A percentile compares a stretch with the other conserved stretches of the same genome.
These are phyloP conservation scores for Teratosphaeria zuluensis DNA, from an alignment of 2,329 filamentous ascomycete genomes.

Conservation along the genomic window DNA sequence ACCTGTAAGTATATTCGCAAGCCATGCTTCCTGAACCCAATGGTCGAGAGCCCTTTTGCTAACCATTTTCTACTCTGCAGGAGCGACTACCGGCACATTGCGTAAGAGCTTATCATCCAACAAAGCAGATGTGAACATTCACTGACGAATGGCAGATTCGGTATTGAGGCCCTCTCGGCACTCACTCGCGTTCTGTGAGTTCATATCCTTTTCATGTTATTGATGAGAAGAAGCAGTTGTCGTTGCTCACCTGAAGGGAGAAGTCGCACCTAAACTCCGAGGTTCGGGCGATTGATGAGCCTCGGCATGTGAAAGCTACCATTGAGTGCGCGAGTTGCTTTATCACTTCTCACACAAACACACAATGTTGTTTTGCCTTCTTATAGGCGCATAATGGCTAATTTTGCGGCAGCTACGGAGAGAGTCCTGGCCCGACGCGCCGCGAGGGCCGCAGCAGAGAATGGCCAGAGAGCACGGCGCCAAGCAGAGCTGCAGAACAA, in stretches of 20 bases:
- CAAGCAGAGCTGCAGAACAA: conserved; percentile 29
- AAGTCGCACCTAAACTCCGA: neutral
- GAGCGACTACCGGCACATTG: neutral
- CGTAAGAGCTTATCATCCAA: neutral
- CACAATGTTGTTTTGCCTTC: neutral
- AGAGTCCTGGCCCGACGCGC: conserved; percentile 73
- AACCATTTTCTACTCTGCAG: neutral
- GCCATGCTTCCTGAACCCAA: neutral
- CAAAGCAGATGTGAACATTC: neutral
- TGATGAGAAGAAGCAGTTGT: neutral
- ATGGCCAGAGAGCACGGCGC: conserved; percentile 43
- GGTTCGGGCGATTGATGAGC: neutral
- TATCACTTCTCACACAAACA: neutral
- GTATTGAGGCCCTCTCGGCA: neutral
- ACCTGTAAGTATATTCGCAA: neutral
- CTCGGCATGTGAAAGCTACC: neutral
- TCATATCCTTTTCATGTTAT: neutral
- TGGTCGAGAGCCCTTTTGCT: neutral
- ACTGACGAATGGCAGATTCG: neutral
- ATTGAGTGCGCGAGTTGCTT: neutral
- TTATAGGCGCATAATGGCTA: conserved; percentile 31
- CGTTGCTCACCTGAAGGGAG: neutral
- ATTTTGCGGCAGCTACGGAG: conserved; percentile 82
- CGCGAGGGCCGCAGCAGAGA: conserved; percentile 54
- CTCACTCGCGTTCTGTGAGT: neutral